Evolutionary conservation across 2,329 filamentous ascomycete genomes (phyloP).

Genomic region (Talaromyces piceae): DNA sequence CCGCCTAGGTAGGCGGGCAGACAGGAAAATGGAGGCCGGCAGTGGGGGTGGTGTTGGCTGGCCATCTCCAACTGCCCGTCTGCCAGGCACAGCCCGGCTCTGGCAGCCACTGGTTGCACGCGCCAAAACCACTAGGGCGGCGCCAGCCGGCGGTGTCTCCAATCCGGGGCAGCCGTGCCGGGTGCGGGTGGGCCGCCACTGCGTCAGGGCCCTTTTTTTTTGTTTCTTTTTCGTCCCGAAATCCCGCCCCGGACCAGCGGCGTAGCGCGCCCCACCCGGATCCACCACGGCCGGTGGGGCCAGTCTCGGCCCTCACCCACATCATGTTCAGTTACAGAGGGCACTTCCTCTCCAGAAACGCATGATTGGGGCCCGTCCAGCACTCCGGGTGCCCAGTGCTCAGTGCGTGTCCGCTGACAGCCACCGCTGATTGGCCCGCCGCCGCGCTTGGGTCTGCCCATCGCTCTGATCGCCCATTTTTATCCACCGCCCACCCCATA

Average conservation of each 20-base stretch:
- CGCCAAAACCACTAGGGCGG: neutral
- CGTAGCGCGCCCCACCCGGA: neutral
- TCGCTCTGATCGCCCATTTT: conserved; percentile 16
- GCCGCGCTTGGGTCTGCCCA: neutral
- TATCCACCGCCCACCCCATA: conserved; percentile 23
- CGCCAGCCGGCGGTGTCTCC: neutral
- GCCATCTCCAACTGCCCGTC: neutral
- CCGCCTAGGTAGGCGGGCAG: neutral
- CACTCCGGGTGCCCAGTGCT: neutral
- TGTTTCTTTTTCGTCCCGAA: conserved; percentile 10
- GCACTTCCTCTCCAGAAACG: too few species aligned
- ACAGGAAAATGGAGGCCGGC: neutral
- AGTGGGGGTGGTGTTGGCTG: neutral
- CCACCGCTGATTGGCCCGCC: conserved; percentile 20
- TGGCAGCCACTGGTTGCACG: neutral
- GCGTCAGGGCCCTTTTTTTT: neutral
- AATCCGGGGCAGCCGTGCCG: neutral
- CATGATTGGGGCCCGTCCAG: neutral
- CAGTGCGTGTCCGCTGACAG: neutral
- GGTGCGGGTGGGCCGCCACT: neutral
- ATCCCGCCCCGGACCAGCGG: conserved; percentile 15
- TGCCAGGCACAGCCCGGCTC: neutral
- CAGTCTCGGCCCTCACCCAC: neutral
- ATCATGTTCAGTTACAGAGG: neutral
- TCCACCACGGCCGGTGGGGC: neutral